phyloP scores from a whole-genome alignment of 352 stramenopile species.

The Phytophthora pini region DNA sequence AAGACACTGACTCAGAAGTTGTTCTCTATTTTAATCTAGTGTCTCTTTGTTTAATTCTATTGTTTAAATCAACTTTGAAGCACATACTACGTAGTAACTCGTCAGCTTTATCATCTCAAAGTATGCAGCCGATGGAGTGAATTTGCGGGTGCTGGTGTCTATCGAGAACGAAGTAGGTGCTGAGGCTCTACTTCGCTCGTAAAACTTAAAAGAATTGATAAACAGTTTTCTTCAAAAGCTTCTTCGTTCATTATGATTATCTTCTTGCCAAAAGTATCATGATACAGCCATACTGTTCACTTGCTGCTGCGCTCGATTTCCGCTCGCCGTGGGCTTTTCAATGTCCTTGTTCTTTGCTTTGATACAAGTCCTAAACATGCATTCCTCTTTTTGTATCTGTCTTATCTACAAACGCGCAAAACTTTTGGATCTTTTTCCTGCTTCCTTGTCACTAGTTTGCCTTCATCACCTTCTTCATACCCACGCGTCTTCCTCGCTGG shows the following conservation, averaged over 20 bases:
- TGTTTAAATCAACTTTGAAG: no score
- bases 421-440: constrained; percentile 41
- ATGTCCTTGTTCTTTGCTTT: constrained; percentile 51
- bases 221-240: constrained; percentile 32
- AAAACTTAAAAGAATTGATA: constrained; percentile 6
- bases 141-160: no score
- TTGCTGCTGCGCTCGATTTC: neutral
- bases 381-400: constrained; percentile 53
- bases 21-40: no score
- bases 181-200: neutral
- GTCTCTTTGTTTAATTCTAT: no score
- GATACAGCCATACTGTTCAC: constrained; percentile 55
- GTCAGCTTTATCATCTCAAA: no score
- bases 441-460: constrained; percentile 32
- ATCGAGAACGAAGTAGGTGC: no score
- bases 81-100: no score
- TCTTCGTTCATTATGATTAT: constrained; percentile 36
- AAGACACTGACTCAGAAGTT: no score
- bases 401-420: constrained; percentile 80
- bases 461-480: constrained; percentile 29
- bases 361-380: constrained; percentile 64
- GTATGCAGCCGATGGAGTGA: no score
- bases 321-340: constrained; percentile 16
- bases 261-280: constrained; percentile 13
- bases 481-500: constrained; percentile 23